phyloP scores from a whole-genome alignment of 106 monocot species.

The Apostasia ramifera region DNA sequence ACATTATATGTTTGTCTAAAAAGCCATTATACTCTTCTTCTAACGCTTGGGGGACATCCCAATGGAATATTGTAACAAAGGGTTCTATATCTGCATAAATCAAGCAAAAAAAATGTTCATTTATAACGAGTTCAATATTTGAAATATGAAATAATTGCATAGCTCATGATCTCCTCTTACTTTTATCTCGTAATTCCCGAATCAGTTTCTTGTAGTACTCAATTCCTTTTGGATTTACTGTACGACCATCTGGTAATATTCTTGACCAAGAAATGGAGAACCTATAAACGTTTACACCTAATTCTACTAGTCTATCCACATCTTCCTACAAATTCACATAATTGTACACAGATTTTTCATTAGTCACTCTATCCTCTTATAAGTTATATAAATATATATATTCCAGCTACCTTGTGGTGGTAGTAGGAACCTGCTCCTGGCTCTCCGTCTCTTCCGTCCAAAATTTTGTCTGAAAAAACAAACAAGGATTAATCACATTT shows the following conservation, averaged over 20 bases:
- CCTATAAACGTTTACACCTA: slow-evolving; percentile 40
- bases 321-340: slow-evolving; percentile 38
- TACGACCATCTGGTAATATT: slow-evolving; percentile 42
- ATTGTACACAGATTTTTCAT: background rate
- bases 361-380: no score
- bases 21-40: slow-evolving; percentile 52
- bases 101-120: no score
- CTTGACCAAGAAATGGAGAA: slow-evolving; percentile 63
- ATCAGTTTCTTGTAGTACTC: slow-evolving; percentile 57
- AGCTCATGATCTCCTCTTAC: slow-evolving; percentile 6
- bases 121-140: no score
- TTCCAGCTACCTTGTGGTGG: slow-evolving; percentile 23
- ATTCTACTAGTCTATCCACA: slow-evolving; percentile 25
- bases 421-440: slow-evolving; percentile 38
- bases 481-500: no score
- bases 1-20: slow-evolving; percentile 16
- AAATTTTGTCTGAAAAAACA: slow-evolving; percentile 29
- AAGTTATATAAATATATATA: no score
- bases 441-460: slow-evolving; percentile 35
- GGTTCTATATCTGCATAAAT: slow-evolving; percentile 27
- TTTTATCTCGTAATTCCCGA: slow-evolving; percentile 38
- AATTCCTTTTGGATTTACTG: slow-evolving; percentile 47
- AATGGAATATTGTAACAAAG: slow-evolving; percentile 54
- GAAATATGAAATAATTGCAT: no score
- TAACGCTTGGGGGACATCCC: slow-evolving; percentile 46